phyloP scores from a whole-genome alignment of 1,284 basidiomycete species.

The Neolentinus lepideus region DNA sequence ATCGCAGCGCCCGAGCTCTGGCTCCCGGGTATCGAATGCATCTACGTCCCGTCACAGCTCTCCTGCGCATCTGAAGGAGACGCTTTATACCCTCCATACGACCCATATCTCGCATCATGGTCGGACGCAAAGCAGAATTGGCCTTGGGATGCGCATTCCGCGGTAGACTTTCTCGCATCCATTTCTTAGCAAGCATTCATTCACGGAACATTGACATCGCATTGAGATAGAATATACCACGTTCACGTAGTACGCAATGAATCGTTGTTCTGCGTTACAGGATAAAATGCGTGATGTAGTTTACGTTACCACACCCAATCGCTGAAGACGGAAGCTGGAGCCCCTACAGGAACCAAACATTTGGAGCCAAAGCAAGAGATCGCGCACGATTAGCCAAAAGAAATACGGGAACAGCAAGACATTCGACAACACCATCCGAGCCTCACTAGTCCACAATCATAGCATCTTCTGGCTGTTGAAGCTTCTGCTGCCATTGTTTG shows the following conservation, averaged over 20 bases:
- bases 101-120: not conserved
- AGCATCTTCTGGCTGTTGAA: not conserved
- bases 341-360: too few relatives aligned
- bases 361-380: too few relatives aligned
- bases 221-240: not conserved
- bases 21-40: not conserved
- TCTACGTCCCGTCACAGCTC: not conserved
- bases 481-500: not conserved
- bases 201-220: not conserved
- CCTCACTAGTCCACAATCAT: not conserved
- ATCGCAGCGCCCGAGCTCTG: not conserved
- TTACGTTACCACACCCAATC: too few relatives aligned
- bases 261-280: too few relatives aligned
- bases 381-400: too few relatives aligned
- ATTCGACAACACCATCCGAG: too few relatives aligned
- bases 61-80: not conserved
- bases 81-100: not conserved
- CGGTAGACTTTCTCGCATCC: not conserved
- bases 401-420: too few relatives aligned
- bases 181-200: not conserved
- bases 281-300: too few relatives aligned
- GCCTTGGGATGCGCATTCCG: not conserved
- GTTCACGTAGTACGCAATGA: conserved; percentile 7
- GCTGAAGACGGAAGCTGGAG: too few relatives aligned
- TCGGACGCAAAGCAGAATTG: not conserved